These are phyloP conservation scores for Colletotrichum limetticola DNA, from an alignment of 2,329 filamentous ascomycete genomes.

Conservation along the genomic window DNA sequence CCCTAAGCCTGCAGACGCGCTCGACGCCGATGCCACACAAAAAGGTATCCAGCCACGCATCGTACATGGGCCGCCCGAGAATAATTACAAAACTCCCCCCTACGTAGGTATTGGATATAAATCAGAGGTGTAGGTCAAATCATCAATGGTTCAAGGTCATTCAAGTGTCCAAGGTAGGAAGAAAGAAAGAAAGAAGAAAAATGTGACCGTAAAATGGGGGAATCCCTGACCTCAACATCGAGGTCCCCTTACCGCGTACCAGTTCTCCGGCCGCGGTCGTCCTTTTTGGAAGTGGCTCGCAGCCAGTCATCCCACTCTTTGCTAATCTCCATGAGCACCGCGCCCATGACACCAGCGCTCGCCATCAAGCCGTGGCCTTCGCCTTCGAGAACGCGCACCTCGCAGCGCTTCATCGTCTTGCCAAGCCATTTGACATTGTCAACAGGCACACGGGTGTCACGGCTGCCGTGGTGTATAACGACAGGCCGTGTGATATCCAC, in stretches of 20 bases:
- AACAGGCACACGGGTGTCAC: slow-evolving; percentile 90
- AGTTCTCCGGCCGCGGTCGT: slow-evolving; percentile 34
- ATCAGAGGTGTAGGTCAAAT: slow-evolving; percentile 6
- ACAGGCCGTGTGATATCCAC: slow-evolving; percentile 93
- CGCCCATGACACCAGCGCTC: slow-evolving; percentile 90
- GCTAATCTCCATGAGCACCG: slow-evolving; percentile 93
- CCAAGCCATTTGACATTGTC: slow-evolving; percentile 97
- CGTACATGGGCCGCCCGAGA: slow-evolving; percentile 1
- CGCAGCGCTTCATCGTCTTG: slow-evolving; percentile 91
- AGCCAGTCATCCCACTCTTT: slow-evolving; percentile 94
- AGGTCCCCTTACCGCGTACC: slow-evolving; percentile 8
- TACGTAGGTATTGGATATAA: slow-evolving; percentile 6
- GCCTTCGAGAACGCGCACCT: slow-evolving; percentile 88
- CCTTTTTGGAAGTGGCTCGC: slow-evolving; percentile 57
- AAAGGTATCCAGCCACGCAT: slow-evolving; percentile 8
- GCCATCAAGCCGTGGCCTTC: slow-evolving; percentile 98
- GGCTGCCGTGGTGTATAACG: slow-evolving; percentile 92
- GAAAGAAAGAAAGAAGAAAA: background rate
- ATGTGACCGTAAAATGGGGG: background rate
- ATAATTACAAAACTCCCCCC: slow-evolving; percentile 12
- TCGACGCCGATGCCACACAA: slow-evolving; percentile 21
- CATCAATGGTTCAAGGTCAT: slow-evolving; percentile 7
- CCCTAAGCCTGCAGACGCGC: background rate
- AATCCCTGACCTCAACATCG: background rate
- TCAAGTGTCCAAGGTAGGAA: background rate